These are phyloP conservation scores for Epichloe sylvatica DNA, from an alignment of 2,329 filamentous ascomycete genomes.

Conservation along the genomic window DNA sequence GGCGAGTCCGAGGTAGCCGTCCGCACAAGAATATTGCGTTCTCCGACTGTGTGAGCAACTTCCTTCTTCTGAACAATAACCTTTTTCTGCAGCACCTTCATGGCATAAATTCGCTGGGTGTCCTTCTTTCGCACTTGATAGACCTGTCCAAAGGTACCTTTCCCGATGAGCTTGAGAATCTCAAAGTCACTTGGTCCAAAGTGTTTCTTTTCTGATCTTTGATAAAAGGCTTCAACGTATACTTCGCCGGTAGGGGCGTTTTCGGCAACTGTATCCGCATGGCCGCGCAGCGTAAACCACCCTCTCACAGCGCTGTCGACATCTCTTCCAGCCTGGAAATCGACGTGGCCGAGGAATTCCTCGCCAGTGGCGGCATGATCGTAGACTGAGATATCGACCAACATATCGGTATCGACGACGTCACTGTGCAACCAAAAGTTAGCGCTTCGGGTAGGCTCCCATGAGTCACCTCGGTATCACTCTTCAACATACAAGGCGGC, in stretches of 20 bases:
- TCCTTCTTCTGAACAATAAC: conserved; percentile 99
- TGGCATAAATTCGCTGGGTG: conserved; percentile 89
- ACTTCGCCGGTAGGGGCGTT: conserved; percentile 76
- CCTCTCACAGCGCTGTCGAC: conserved; percentile 60
- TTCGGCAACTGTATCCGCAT: conserved; percentile 56
- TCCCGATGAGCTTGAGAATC: conserved; percentile 90
- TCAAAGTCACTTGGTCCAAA: conserved; percentile 93
- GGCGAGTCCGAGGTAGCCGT: conserved; percentile 92
- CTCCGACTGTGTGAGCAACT: conserved; percentile 90
- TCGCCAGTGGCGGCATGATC: conserved; percentile 69
- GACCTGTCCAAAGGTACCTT: conserved; percentile 95
- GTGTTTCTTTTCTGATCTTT: conserved; percentile 76
- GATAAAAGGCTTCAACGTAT: conserved; percentile 72
- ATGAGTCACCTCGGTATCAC: background rate
- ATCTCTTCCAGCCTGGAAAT: conserved; percentile 55
- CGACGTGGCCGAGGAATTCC: conserved; percentile 81
- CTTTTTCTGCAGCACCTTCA: conserved; percentile 99
- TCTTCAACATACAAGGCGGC: conserved; percentile 65
- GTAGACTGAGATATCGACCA: conserved; percentile 88
- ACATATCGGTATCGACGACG: conserved; percentile 79
- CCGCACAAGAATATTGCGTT: conserved; percentile 91
- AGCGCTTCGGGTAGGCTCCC: background rate
- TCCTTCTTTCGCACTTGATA: conserved; percentile 98
- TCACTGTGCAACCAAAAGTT: conserved; percentile 46
- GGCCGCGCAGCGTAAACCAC: conserved; percentile 72